Base-by-base conservation (phyloP, 192 early-diverging fungal species). In the Podila verticillata region DNA sequence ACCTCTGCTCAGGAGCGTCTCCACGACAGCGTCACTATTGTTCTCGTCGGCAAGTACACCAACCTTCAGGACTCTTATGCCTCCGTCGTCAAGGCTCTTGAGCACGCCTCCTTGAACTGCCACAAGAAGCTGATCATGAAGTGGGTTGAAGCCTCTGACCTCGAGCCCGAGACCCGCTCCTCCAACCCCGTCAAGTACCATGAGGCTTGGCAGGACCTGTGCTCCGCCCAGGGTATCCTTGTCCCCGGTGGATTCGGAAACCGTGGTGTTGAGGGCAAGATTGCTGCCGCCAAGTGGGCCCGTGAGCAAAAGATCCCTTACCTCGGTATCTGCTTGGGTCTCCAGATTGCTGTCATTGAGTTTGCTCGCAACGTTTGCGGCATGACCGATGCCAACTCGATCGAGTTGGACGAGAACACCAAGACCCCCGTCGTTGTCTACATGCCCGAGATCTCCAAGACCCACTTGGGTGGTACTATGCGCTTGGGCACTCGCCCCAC, bases 241-340 rank as follows among this genome's bases (percentile, higher is more conserved):
- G 96, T 99, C 35, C 97, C 98, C 30, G 98, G 98, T 75, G 98
- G 98, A 35, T 99, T 99, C 79, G 98, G 98, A 64, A 88, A 90
- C 62, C 95, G 98, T 78, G 98, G 98, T 74, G 93, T 93, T 61
- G 98, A 99, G 77, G 98, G 98, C 67, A 99, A 93, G 89, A 91
- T 99, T 49, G 84, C 92, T 34, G 97, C 97, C 9, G 93, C 93
- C 74, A 98, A 96, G 75, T 98, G 95, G 93, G 98, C 98, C 32
- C 94, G 98, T 82, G 97, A 98, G 85, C 93, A 98, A 86, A 95
- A 96, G 66, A 82, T 99, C 36, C 98, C 98, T 57, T 99, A 96
- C 84, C 93, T 99, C 34, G 98, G 83, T 48, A 96, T 99, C 82
- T 99, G 98, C 83, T 89, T 99, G 49, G 98, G 98, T 68, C 85